phyloP scores from a whole-genome alignment of 495 filamentous ascomycete species.

The Aspergillus nidulans region DNA sequence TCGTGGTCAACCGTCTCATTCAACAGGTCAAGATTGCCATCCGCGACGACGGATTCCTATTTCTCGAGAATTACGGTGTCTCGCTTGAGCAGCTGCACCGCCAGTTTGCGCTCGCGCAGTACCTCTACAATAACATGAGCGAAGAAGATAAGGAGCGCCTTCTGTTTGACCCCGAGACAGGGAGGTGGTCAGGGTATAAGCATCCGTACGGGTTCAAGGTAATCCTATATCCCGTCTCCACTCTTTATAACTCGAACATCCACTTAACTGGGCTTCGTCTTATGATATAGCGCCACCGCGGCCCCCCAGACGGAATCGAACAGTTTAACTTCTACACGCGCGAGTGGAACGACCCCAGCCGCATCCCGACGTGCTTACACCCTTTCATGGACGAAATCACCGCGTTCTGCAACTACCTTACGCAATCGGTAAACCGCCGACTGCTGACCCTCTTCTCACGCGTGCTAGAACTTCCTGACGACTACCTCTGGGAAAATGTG shows the following conservation, averaged over 20 bases:
- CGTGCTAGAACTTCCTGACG: conserved; percentile 42
- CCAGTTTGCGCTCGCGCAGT: conserved; percentile 42
- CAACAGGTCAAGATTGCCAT: conserved; percentile 23
- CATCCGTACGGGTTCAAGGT: conserved; percentile 40
- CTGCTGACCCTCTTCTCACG: conserved; percentile 41
- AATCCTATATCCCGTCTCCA: background rate
- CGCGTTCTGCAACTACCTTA: conserved; percentile 41
- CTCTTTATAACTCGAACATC: background rate
- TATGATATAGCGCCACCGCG: conserved; percentile 25
- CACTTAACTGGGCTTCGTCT: no score
- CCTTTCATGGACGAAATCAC: conserved; percentile 46
- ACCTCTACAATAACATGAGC: conserved; percentile 40
- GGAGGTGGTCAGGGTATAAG: conserved; percentile 39
- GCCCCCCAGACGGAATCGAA: conserved; percentile 39
- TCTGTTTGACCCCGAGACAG: conserved; percentile 35
- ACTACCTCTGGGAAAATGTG: conserved; percentile 44
- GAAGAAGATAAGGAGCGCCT: conserved; percentile 42
- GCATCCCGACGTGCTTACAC: conserved; percentile 33
- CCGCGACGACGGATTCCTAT: conserved; percentile 44
- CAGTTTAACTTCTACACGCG: conserved; percentile 46
- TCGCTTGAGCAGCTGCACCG: conserved; percentile 45
- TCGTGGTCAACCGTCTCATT: conserved; percentile 35
- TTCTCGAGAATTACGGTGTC: conserved; percentile 44
- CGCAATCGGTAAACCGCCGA: conserved; percentile 39
- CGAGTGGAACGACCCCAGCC: conserved; percentile 32